phyloP scores from a whole-genome alignment of 345 rosid species.

The Angophora floribunda region DNA sequence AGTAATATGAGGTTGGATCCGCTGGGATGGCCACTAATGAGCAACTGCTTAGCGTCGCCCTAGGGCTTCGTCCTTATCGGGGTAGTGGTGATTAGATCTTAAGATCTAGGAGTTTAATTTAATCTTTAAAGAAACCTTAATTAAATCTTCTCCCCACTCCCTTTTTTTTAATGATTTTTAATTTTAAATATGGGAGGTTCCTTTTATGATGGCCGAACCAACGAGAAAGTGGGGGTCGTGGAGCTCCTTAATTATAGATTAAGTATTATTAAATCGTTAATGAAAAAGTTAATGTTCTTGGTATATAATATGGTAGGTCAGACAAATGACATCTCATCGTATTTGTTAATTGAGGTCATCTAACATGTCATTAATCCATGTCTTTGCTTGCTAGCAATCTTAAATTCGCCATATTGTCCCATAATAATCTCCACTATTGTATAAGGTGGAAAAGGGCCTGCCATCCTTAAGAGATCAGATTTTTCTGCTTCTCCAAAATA shows the following conservation, averaged over 20 bases:
- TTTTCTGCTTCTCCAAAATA: neutral
- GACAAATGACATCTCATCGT: neutral
- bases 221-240: neutral
- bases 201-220: slow-evolving; percentile 9
- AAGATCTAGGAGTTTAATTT: neutral
- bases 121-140: neutral
- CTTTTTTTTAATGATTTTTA: too few relatives aligned
- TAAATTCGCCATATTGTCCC: neutral
- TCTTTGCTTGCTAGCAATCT: neutral
- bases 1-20: slow-evolving; percentile 1
- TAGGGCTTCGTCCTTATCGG: slow-evolving; percentile 2
- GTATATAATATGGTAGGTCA: neutral
- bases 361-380: neutral
- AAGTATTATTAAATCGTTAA: neutral
- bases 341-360: neutral
- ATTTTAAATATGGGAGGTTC: neutral
- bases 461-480: neutral
- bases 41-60: slow-evolving; percentile 20
- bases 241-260: neutral
- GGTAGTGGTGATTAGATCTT: slow-evolving; percentile 4
- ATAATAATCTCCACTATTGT: neutral
- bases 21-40: slow-evolving; percentile 21
- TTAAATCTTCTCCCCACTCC: neutral
- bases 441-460: neutral
- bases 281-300: neutral